phyloP scores from a whole-genome alignment of 2,329 filamentous ascomycete genomes.

The Aureobasidium subglaciale region DNA sequence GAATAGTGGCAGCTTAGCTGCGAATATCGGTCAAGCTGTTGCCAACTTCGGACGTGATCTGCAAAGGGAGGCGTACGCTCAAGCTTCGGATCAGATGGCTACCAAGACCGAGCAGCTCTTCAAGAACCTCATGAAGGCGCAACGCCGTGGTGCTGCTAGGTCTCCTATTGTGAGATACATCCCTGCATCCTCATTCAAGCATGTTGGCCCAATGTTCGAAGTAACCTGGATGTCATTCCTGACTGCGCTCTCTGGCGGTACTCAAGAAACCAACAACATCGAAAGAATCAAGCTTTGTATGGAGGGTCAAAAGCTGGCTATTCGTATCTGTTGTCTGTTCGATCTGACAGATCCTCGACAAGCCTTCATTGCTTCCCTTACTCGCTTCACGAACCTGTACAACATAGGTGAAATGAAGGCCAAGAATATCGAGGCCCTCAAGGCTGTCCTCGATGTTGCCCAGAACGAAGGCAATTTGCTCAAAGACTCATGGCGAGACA shows the following conservation, averaged over 20 bases:
- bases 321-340: conserved; percentile 87
- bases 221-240: conserved; percentile 99
- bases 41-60: conserved; percentile 88
- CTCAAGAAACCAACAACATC: conserved; percentile 87
- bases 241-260: conserved; percentile 85
- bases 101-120: conserved; percentile 78
- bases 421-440: conserved; percentile 93
- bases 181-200: conserved; percentile 84
- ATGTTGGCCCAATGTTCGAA: conserved; percentile 97
- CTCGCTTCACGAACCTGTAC: conserved; percentile 91
- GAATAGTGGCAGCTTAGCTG: conserved; percentile 62
- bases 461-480: conserved; percentile 87
- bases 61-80: conserved; percentile 85
- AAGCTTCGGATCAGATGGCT: conserved; percentile 91
- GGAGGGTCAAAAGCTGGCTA: conserved; percentile 90
- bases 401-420: conserved; percentile 92
- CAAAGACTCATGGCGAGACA: conserved; percentile 87
- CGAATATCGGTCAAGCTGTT: conserved; percentile 78
- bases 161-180: conserved; percentile 68
- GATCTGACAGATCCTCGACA: conserved; percentile 88
- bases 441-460: conserved; percentile 83
- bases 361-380: conserved; percentile 87
- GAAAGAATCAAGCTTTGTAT: conserved; percentile 89
- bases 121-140: conserved; percentile 84
- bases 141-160: conserved; percentile 67